These are phyloP conservation scores for Cylindrotheca fusiformis DNA, from an alignment of 108 stramenopile genomes.

Conservation along the genomic window DNA sequence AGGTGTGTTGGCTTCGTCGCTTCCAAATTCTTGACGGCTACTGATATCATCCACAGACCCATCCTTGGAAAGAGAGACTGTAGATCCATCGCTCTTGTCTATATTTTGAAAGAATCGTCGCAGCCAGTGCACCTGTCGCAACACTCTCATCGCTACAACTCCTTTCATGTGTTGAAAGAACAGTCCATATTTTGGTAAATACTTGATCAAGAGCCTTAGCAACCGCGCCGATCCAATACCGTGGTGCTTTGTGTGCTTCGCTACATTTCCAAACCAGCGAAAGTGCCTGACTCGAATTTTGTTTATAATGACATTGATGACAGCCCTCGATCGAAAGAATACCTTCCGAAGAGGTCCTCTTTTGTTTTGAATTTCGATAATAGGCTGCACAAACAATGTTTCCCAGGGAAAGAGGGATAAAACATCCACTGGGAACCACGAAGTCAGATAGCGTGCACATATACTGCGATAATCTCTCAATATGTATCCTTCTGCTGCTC, in stretches of 20 bases:
- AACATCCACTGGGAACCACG: slow-evolving; percentile 83
- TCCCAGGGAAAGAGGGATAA: slow-evolving; percentile 80
- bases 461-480: slow-evolving; percentile 62
- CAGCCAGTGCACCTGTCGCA: slow-evolving; percentile 75
- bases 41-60: slow-evolving; percentile 18
- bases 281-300: slow-evolving; percentile 71
- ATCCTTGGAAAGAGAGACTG: slow-evolving; percentile 12
- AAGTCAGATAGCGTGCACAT: slow-evolving; percentile 81
- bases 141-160: slow-evolving; percentile 54
- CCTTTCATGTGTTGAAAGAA: slow-evolving; percentile 81
- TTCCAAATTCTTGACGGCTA: slow-evolving; percentile 1
- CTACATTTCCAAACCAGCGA: slow-evolving; percentile 70
- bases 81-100: slow-evolving; percentile 21
- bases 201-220: slow-evolving; percentile 69
- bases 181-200: slow-evolving; percentile 79
- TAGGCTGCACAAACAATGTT: slow-evolving; percentile 65
- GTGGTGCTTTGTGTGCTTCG: slow-evolving; percentile 55
- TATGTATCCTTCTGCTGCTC: slow-evolving; percentile 52
- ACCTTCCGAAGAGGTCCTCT: slow-evolving; percentile 65
- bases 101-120: slow-evolving; percentile 33
- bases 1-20: background rate
- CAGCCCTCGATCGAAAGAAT: slow-evolving; percentile 80
- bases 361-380: slow-evolving; percentile 75
- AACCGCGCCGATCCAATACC: slow-evolving; percentile 57
- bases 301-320: slow-evolving; percentile 55